phyloP scores from a whole-genome alignment of 352 stramenopile genomes.

The Globisporangium camurandrum region DNA sequence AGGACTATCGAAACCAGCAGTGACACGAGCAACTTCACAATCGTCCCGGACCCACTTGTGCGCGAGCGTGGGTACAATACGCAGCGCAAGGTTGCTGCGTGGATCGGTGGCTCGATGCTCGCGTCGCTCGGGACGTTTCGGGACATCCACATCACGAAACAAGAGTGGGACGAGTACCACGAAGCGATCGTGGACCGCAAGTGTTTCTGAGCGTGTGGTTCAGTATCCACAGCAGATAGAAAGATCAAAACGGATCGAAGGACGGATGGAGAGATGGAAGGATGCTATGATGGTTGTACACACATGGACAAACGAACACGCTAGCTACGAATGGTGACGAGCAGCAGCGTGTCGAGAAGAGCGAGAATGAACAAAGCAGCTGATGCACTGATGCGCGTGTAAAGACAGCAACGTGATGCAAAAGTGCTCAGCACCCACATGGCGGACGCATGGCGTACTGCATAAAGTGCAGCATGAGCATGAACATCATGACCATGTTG shows the following conservation, averaged over 20 bases:
- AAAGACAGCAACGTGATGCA: neutral
- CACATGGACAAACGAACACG: too few species aligned
- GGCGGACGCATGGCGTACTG: constrained; percentile 81
- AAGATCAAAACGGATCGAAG: neutral
- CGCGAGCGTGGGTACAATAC: constrained; percentile 84
- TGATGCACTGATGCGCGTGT: neutral
- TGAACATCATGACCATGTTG: constrained; percentile 81
- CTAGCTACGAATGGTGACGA: too few species aligned
- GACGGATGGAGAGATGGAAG: neutral
- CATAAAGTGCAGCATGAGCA: constrained; percentile 83
- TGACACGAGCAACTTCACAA: constrained; percentile 26
- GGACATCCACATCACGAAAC: constrained; percentile 82
- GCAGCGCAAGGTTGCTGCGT: constrained; percentile 78
- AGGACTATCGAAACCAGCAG: constrained; percentile 1
- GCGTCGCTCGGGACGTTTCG: constrained; percentile 83
- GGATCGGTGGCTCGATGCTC: constrained; percentile 88
- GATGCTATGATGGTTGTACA: too few species aligned
- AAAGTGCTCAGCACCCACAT: constrained; percentile 61
- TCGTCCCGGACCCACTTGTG: constrained; percentile 74
- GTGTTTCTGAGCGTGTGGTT: constrained; percentile 78
- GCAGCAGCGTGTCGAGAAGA: neutral
- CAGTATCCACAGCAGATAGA: too few species aligned
- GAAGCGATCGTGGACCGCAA: constrained; percentile 80
- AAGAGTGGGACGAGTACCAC: constrained; percentile 88
- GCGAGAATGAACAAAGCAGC: neutral